Base-by-base conservation (phyloP, 257 asterid species). In the Cinchona pubescens region DNA sequence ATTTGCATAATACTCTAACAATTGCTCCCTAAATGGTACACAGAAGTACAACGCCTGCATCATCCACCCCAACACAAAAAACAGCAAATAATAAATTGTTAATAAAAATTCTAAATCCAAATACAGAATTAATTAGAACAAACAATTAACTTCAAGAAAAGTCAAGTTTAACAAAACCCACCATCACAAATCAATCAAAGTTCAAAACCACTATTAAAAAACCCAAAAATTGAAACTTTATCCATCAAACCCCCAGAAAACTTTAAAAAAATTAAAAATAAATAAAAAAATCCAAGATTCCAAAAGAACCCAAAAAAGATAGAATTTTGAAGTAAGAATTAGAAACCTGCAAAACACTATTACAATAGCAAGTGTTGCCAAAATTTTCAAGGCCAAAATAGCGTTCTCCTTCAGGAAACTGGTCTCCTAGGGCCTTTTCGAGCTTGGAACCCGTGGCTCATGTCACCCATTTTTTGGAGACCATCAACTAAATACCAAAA, bases 41-140 rank as follows among this genome's bases (percentile, higher is more conserved):
- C 98, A 93, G 75, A 91, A 93, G 81, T 91, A 93, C 49, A 93
- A 89, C 63, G 98, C 93, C 98, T 93, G 88, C 59, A 25, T 6
- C 69, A 51, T 10, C 15, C 23, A n/a, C 55, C n/a, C n/a, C n/a
- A n/a, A n/a, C n/a, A n/a, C n/a, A n/a, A 51, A 4, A 43, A 81
- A 63, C 16, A 48, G 21, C 61, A 45, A 16, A 18, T 51, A 51
- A 75, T 61, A 12, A 23, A 30, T 5, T 29, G 29, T 21, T 25
- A 59, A 45, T 13, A 40, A 30, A 34, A 53, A 67, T 35, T 3
- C 55, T 48, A 19, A 66, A 56, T 14, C 48, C 16, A 42, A 65
- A 78, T 37, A 62, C 23, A 23, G 63, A 40, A 32, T 48, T 59
- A 27, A 51, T 29, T 6, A 23, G 35, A 55, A 29, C 40, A 53